Percentiles rank a stretch among this genome's conserved stretches.
These are phyloP conservation scores for Ceratobasidium sp. DNA, from an alignment of 1,284 basidiomycete species.

Conservation along the genomic window DNA sequence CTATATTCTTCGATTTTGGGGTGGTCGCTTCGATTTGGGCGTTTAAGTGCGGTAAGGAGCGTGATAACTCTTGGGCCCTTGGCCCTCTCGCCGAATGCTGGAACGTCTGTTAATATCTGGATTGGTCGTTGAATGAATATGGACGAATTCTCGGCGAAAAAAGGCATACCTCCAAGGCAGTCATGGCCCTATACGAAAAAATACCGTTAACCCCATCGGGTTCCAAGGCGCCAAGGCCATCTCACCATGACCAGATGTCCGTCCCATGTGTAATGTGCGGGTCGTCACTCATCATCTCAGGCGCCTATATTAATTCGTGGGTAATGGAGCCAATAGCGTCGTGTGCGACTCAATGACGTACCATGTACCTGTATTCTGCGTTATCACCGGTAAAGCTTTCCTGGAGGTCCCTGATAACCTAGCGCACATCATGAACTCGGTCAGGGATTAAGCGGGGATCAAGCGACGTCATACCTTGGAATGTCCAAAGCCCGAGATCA, in stretches of 20 bases:
- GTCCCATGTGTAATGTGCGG: slow-evolving; percentile 14
- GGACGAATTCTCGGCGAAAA: neutral
- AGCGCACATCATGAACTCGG: neutral
- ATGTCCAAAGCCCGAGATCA: slow-evolving; percentile 44
- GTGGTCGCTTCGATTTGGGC: slow-evolving; percentile 22
- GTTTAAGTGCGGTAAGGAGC: neutral
- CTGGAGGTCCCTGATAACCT: slow-evolving; percentile 32
- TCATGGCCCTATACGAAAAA: slow-evolving; percentile 29
- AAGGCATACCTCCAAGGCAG: slow-evolving; percentile 21
- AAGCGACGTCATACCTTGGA: slow-evolving; percentile 12
- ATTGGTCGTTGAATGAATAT: neutral
- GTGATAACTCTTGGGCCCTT: slow-evolving; percentile 18
- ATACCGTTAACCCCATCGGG: too few relatives aligned
- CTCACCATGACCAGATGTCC: slow-evolving; percentile 43
- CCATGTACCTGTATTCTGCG: slow-evolving; percentile 43
- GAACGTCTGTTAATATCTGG: slow-evolving; percentile 36
- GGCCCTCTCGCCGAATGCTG: slow-evolving; percentile 24
- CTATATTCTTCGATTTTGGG: slow-evolving; percentile 31
- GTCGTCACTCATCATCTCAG: slow-evolving; percentile 35
- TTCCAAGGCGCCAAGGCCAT: neutral
- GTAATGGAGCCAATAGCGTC: too few relatives aligned
- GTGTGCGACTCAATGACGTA: neutral
- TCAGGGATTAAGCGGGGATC: neutral
- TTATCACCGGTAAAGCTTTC: slow-evolving; percentile 40
- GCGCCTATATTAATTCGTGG: slow-evolving; percentile 2